These are phyloP conservation scores for Pythium sukuiense DNA, from an alignment of 352 stramenopile species.

Conservation along the genomic window DNA sequence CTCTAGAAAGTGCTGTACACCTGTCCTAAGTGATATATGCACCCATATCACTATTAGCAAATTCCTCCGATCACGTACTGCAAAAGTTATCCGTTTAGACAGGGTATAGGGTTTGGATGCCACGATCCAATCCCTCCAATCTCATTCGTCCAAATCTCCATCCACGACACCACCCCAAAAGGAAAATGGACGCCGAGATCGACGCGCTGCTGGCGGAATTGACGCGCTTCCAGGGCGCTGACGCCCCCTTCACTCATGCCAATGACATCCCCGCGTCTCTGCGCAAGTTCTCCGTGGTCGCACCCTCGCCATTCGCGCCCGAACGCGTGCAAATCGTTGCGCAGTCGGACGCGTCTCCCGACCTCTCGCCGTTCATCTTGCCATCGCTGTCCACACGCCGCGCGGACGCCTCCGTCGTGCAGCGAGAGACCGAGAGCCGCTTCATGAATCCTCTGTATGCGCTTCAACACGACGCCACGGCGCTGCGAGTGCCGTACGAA, in stretches of 20 bases:
- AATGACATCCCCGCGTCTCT: conserved; percentile 26
- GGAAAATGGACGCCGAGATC: conserved; percentile 26
- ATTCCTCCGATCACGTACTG: too few species aligned
- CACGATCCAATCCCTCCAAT: too few species aligned
- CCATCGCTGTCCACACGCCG: conserved; percentile 42
- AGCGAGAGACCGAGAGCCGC: conserved; percentile 31
- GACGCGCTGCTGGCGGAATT: conserved; percentile 30
- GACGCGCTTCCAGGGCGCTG: conserved; percentile 9
- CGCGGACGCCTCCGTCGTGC: conserved; percentile 24
- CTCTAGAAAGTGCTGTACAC: background rate
- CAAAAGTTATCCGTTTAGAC: background rate
- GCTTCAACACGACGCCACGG: conserved; percentile 8
- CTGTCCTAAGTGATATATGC: background rate
- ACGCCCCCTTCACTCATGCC: background rate
- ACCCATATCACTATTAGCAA: conserved; percentile 23
- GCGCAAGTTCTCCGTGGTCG: conserved; percentile 46
- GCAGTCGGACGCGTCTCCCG: background rate
- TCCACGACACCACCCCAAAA: too few species aligned
- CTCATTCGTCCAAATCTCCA: too few species aligned
- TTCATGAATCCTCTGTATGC: conserved; percentile 34
- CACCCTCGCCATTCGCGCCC: conserved; percentile 43
- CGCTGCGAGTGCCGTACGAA: conserved; percentile 40
- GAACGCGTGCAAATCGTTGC: conserved; percentile 52
- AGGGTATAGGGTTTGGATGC: background rate
- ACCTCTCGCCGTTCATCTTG: conserved; percentile 35